Percentiles rank a stretch among this genome's conserved stretches.
Evolutionary conservation across 2,329 filamentous ascomycete species (phyloP).

Genomic region (Monilinia fructigena): DNA sequence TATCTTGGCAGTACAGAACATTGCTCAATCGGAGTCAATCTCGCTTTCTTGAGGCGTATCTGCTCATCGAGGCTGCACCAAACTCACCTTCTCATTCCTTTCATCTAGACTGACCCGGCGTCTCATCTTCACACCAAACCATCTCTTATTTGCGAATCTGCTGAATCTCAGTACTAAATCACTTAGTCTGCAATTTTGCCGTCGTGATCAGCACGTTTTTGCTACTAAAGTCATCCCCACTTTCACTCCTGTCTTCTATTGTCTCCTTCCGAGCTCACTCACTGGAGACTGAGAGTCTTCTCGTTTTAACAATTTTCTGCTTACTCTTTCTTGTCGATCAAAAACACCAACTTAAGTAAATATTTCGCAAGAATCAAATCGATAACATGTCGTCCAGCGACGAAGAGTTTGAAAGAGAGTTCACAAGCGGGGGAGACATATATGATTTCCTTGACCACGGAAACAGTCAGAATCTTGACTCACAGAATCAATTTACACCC

Average conservation of each 20-base stretch:
- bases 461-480: neutral
- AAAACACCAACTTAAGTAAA: neutral
- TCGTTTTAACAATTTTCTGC: neutral
- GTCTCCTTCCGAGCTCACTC: neutral
- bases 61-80: neutral
- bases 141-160: neutral
- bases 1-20: neutral
- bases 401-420: neutral
- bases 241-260: neutral
- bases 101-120: neutral
- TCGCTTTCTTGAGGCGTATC: neutral
- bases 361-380: neutral
- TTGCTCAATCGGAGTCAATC: neutral
- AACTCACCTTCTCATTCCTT: neutral
- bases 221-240: neutral
- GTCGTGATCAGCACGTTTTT: neutral
- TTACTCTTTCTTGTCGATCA: neutral
- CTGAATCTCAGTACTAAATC: neutral
- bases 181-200: neutral
- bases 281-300: neutral
- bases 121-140: neutral
- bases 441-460: neutral
- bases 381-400: neutral
- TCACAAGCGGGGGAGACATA: no score
- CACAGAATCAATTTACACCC: neutral